phyloP scores from a whole-genome alignment of 2,329 filamentous ascomycete genomes.

The Hypoxylon rubiginosum region DNA sequence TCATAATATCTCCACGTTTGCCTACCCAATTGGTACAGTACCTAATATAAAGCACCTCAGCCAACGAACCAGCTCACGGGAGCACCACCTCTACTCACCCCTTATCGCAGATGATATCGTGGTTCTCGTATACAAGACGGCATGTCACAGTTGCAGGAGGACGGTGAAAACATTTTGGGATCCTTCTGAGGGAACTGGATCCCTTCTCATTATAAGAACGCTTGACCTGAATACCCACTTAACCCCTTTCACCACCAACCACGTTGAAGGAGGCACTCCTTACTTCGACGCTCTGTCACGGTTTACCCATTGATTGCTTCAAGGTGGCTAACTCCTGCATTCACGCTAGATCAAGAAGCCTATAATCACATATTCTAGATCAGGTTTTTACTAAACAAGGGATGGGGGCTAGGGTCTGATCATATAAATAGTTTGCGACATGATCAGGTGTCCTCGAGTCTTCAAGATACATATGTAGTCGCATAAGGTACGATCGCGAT shows the following conservation, averaged over 20 bases:
- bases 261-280: not conserved
- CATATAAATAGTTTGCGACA: not conserved
- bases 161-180: not conserved
- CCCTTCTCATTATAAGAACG: not conserved
- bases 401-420: not conserved
- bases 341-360: not conserved
- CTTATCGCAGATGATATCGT: slow-evolving; percentile 3
- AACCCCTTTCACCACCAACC: not conserved
- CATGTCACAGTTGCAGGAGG: slow-evolving; percentile 2
- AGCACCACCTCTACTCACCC: not conserved
- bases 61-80: not conserved
- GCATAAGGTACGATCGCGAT: not conserved
- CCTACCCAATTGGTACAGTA: not conserved
- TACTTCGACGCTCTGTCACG: not conserved
- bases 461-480: not conserved
- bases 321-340: not conserved
- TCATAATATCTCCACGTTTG: not conserved
- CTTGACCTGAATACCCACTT: not conserved
- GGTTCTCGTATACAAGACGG: slow-evolving; percentile 7
- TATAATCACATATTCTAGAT: not conserved
- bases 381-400: not conserved
- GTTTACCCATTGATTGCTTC: not conserved
- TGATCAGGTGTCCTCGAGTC: not conserved
- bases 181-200: not conserved
- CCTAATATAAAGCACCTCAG: not conserved